A percentile compares a stretch with the other conserved stretches of the same genome.
Evolutionary conservation across 345 rosid genomes (phyloP).

Genomic region (Eucalyptus pauciflora): DNA sequence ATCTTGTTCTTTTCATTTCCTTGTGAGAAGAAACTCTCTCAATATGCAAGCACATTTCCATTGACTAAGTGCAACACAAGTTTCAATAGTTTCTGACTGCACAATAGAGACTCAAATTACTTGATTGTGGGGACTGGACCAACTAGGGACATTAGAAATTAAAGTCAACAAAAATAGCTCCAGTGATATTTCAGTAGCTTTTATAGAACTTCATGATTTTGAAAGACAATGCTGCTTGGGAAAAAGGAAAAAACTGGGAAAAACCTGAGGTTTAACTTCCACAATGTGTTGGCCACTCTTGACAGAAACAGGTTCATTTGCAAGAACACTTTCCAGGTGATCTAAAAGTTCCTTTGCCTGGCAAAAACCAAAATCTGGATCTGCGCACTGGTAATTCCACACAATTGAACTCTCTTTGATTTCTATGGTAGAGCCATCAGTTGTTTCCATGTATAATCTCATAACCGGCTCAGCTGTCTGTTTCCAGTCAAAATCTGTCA

Average conservation of each 20-base stretch:
- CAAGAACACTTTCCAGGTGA: conserved; percentile 88
- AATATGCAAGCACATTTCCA: not conserved
- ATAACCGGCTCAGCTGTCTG: conserved; percentile 95
- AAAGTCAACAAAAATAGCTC: not conserved
- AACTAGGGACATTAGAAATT: not conserved
- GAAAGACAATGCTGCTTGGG: not conserved
- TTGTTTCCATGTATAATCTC: conserved; percentile 84
- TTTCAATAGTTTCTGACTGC: not conserved
- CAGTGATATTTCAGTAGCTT: not conserved
- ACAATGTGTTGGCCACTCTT: conserved; percentile 80
- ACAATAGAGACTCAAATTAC: not conserved
- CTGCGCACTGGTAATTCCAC: conserved; percentile 83
- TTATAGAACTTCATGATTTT: not conserved
- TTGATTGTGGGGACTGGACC: not conserved
- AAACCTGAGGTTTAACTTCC: conserved; percentile 98
- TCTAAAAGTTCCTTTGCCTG: conserved; percentile 97
- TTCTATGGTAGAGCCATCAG: conserved; percentile 93
- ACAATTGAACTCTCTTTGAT: conserved; percentile 78
- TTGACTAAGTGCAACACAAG: not conserved
- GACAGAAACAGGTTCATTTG: conserved; percentile 86
- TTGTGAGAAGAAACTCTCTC: not conserved
- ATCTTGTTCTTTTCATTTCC: not conserved
- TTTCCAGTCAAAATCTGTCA: conserved; percentile 76
- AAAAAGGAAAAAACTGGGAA: not conserved
- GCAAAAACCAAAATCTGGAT: conserved; percentile 94